Evolutionary conservation across 768 basidiomycete genomes (phyloP), one percentile per base, ranked within the genome.

Genomic region (Tephrocybe sp.): DNA sequence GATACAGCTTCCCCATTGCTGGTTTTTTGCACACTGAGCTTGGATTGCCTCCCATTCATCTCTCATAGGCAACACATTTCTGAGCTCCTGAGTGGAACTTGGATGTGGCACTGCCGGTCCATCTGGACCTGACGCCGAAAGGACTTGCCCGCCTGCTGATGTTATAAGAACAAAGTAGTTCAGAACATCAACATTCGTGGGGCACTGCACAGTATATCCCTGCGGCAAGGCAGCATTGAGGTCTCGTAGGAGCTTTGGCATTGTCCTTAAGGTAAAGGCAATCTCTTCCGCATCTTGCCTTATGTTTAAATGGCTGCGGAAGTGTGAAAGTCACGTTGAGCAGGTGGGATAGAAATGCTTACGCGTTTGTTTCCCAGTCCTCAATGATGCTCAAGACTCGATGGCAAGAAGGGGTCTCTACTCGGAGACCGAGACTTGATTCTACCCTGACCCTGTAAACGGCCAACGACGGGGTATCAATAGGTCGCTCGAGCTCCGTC

Each of bases 1-100:
- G 2, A 56, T 18, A 15, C 55, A 52, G 30, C 46, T 45, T 40
- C 46, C 55, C 46, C 46, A 49, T 11, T 53, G 47, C n/a, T n/a
- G 21, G 31, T 34, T 34, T 3, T 3, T 1, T 13, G 11, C 33
- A 27, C 42, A 52, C 13, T 0, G 33, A n/a, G 9, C n/a, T 25
- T 21, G 23, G 15, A 49, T 45, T 3, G n/a, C 18, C 9, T 49
- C 16, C 52, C 52, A 49, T 9, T 39, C 18, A 25, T 45, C 18
- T n/a, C 40, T 43, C 36, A 40, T 29, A 29, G 43, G 47, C 12
- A 53, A 27, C 7, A 5, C n/a, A 16, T 13, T 18, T 18, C 44
- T 39, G 7, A 53, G 42, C 16, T 53, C 52, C 13, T 15, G 11
- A 10, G 47, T 53, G 13, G 47, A 49, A 23, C 42, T 51, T 23